These are phyloP conservation scores for Boletellus sp. DNA, from an alignment of 768 basidiomycete genomes.

Conservation along the genomic window DNA sequence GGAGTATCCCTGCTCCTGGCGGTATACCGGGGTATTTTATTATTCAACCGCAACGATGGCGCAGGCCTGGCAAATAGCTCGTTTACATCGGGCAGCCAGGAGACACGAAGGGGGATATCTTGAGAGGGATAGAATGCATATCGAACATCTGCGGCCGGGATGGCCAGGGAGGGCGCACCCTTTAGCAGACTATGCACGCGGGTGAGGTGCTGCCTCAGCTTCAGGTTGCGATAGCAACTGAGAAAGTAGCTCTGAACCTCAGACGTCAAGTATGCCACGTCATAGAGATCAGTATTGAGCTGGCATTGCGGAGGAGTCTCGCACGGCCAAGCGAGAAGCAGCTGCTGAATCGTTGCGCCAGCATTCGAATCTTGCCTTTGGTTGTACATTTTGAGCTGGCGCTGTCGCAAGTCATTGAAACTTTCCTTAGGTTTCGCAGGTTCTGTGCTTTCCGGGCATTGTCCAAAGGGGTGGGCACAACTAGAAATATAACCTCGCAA, in stretches of 20 bases:
- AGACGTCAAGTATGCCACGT: not conserved
- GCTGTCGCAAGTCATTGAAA: not conserved
- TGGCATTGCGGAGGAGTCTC: not conserved
- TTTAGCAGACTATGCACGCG: conserved; percentile 11
- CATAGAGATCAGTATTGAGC: not conserved
- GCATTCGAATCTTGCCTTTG: not conserved
- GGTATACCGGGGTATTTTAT: not conserved
- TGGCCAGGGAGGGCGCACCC: not conserved
- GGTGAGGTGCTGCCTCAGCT: conserved; percentile 8
- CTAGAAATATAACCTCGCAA: not conserved
- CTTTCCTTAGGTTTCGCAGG: conserved; percentile 1
- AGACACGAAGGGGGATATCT: not conserved
- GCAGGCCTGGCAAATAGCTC: not conserved
- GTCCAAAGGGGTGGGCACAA: not conserved
- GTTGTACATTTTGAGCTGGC: not conserved
- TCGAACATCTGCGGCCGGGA: not conserved
- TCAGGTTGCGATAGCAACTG: conserved; percentile 15
- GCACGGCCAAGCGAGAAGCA: conserved; percentile 16
- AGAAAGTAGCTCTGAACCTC: conserved; percentile 3
- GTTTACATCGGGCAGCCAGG: not conserved
- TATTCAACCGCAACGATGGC: not conserved
- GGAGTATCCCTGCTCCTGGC: not conserved
- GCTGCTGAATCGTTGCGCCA: not conserved
- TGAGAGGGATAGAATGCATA: conserved; percentile 2
- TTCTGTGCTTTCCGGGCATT: conserved; percentile 5